Conservation (phyloP, 202 grass and related monocot genomes). For the Brachypodium distachyon region DNA sequence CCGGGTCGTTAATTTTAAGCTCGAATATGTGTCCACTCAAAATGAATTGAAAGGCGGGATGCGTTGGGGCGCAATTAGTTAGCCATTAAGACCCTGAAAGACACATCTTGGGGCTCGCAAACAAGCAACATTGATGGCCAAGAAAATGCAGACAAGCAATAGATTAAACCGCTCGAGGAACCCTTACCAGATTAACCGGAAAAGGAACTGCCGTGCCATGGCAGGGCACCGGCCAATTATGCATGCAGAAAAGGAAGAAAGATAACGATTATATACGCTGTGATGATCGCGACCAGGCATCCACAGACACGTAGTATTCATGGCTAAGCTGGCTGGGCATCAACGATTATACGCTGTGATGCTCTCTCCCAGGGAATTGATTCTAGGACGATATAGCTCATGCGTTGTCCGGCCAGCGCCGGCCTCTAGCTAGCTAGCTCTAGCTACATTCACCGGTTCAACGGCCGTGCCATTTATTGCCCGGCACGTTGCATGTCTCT, state of each 20-base stretch:
- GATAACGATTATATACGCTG: not conserved
- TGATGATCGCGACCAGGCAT: constrained; percentile 18
- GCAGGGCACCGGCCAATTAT: too few species aligned
- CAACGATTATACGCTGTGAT: not conserved
- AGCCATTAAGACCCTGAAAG: not conserved
- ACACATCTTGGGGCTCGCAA: not conserved
- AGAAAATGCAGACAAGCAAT: not conserved
- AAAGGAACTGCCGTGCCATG: not conserved
- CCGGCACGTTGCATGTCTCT: constrained; percentile 27
- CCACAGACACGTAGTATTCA: constrained; percentile 32
- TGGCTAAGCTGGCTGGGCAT: not conserved
- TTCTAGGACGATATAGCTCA: not conserved
- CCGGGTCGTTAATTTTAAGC: too few species aligned
- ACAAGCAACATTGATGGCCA: not conserved
- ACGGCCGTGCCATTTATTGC: constrained; percentile 27
- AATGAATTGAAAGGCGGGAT: too few species aligned
- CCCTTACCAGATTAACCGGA: not conserved
- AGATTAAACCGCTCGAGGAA: not conserved
- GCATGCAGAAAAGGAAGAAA: too few species aligned
- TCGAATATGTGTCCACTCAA: too few species aligned
- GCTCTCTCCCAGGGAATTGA: not conserved
- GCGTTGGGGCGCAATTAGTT: too few species aligned
- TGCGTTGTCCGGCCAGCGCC: not conserved
- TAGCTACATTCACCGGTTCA: constrained; percentile 1
- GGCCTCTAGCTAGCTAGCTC: too few species aligned